Base-by-base conservation (phyloP, 148 eudicot genomes). In the Linanthus parryae region DNA sequence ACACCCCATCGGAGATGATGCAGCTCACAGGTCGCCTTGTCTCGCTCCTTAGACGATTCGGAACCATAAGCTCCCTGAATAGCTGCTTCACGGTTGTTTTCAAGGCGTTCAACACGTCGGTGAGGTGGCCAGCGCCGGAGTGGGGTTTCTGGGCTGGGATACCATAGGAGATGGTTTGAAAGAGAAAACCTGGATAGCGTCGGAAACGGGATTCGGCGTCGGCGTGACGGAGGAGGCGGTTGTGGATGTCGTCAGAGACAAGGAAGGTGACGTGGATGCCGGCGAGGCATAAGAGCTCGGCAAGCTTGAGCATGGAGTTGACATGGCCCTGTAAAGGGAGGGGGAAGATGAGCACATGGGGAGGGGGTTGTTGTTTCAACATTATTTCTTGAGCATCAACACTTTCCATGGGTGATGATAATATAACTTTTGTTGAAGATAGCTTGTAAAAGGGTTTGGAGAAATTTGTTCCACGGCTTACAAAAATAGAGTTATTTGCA, bases 291-390 rank as follows among this genome's bases (percentile, higher is more conserved):
- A 73, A 57, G 33, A 73, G 66, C 60, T 73, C 70, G 4, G 78
- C 78, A 4, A 73, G 59, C 41, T 64, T 59, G 44, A 73, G 63
- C 73, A 64, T 68, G 54, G 70, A 68, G 49, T 73, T 73, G 3
- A 73, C 64, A 2, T 53, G 78, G 40, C 78, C 70, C 42, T 73
- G 73, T 4, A 64, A 16, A 3, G 70, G 70, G 2, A 59, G 18
- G 0, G 78, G 78, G 57, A 73, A 59, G 36, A 73, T 60, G 24
- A 73, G 64, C 1, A 70, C 49, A 10, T 70, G 74, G 20, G 74
- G 65, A 8, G 48, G 51, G 16, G 48, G 16, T 16, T 7, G 38
- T 35, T 36, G 23, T 3, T 34, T 42, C 37, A 38, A 20, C 8
- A 36, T n/a, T n/a, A n/a, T n/a, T n/a, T n/a, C n/a, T n/a, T n/a